phyloP scores from a whole-genome alignment of 805 yeast species.

The Torulaspora delbrueckii region DNA sequence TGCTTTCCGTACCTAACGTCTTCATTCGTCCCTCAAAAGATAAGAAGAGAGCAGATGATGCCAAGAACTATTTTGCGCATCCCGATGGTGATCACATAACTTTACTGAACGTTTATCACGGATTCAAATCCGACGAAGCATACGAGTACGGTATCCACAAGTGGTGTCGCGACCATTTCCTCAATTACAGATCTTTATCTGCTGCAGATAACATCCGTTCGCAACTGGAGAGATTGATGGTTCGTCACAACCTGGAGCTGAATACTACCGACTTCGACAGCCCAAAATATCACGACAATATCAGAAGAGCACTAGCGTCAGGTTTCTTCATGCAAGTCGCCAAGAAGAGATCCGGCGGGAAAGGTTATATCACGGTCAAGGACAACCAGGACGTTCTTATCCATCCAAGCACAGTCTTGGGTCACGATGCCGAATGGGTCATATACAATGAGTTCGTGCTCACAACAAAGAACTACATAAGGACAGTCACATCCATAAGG shows the following conservation, averaged over 20 bases:
- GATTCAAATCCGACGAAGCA: constrained; percentile 72
- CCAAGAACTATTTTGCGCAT: constrained; percentile 81
- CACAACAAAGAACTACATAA: constrained; percentile 86
- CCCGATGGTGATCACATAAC: constrained; percentile 95
- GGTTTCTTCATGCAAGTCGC: constrained; percentile 99
- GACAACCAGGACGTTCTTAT: constrained; percentile 94
- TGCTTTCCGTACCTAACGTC: constrained; percentile 89
- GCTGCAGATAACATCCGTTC: constrained; percentile 83
- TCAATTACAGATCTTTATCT: constrained; percentile 75
- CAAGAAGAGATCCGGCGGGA: constrained; percentile 74
- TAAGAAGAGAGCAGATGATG: constrained; percentile 84
- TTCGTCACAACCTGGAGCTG: constrained; percentile 67
- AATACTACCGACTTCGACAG: constrained; percentile 63
- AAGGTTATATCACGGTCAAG: constrained; percentile 85
- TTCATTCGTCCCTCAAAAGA: constrained; percentile 90
- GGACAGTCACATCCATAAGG: constrained; percentile 86
- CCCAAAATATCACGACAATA: constrained; percentile 65
- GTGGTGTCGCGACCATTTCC: constrained; percentile 91
- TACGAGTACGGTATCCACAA: constrained; percentile 56
- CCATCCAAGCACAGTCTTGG: constrained; percentile 89
- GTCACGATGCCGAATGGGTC: constrained; percentile 89
- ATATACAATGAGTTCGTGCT: constrained; percentile 92
- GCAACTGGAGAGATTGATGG: constrained; percentile 82
- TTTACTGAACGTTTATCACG: constrained; percentile 79
- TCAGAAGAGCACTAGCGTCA: constrained; percentile 79